These are phyloP conservation scores for Scolecobasidium constrictum DNA, from an alignment of 2,329 filamentous ascomycete genomes.

Conservation along the genomic window DNA sequence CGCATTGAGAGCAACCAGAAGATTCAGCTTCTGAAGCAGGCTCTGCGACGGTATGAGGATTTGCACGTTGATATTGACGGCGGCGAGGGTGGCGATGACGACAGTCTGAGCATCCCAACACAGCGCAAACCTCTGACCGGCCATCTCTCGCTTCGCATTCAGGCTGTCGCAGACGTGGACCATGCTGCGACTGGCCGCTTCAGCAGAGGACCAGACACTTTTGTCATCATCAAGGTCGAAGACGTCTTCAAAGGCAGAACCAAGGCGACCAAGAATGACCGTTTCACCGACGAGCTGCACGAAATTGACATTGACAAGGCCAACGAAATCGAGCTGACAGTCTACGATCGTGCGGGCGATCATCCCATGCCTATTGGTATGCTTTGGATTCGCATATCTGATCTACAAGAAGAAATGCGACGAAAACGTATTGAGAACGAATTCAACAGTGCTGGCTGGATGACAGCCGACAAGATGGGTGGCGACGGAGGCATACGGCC, in stretches of 20 bases:
- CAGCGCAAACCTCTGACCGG: constrained; percentile 92
- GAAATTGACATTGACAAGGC: constrained; percentile 94
- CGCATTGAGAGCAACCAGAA: constrained; percentile 96
- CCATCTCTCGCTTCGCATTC: constrained; percentile 73
- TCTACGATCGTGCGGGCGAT: constrained; percentile 84
- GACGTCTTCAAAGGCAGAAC: constrained; percentile 86
- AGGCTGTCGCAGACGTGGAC: constrained; percentile 87
- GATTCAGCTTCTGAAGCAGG: constrained; percentile 89
- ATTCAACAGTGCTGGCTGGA: constrained; percentile 90
- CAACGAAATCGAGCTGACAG: constrained; percentile 94
- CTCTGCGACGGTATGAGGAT: constrained; percentile 92
- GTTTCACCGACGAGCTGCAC: constrained; percentile 85
- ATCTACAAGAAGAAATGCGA: constrained; percentile 95
- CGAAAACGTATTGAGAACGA: constrained; percentile 95
- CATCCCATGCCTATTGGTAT: constrained; percentile 87
- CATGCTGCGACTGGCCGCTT: constrained; percentile 77
- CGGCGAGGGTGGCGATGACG: constrained; percentile 72
- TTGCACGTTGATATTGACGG: constrained; percentile 86
- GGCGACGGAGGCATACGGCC: constrained; percentile 41
- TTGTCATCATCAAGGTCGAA: constrained; percentile 93
- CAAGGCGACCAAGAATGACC: constrained; percentile 71
- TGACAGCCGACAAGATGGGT: constrained; percentile 91
- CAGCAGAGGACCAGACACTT: constrained; percentile 84
- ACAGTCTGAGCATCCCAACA: constrained; percentile 91
- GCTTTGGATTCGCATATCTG: constrained; percentile 92